Conservation (phyloP, 768 basidiomycete genomes). For the Crepidotus variabilis region DNA sequence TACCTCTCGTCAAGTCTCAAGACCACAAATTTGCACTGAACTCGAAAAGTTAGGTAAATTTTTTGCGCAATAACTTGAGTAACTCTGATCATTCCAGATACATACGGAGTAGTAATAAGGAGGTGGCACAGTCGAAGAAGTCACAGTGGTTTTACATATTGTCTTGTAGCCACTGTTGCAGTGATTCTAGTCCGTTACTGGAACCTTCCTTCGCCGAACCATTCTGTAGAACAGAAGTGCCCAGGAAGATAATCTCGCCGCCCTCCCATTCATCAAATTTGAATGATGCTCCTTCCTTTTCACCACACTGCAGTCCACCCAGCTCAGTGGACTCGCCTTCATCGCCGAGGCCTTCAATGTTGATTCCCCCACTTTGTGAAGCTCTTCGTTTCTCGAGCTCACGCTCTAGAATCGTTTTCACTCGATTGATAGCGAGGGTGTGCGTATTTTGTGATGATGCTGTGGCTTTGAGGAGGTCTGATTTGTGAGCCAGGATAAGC, state of each 20-base stretch:
- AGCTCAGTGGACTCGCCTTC: slow-evolving; percentile 63
- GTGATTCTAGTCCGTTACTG: slow-evolving; percentile 34
- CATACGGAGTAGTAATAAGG: no score
- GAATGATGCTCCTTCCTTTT: slow-evolving; percentile 51
- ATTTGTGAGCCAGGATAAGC: slow-evolving; percentile 73
- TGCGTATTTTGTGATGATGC: slow-evolving; percentile 34
- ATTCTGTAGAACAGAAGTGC: slow-evolving; percentile 43
- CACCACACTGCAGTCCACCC: slow-evolving; percentile 72
- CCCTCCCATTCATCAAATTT: slow-evolving; percentile 83
- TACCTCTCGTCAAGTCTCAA: no score
- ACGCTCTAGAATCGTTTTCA: slow-evolving; percentile 75
- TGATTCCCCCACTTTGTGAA: slow-evolving; percentile 62
- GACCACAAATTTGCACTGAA: no score
- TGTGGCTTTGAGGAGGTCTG: slow-evolving; percentile 58
- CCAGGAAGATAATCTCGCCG: slow-evolving; percentile 68
- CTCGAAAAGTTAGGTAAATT: no score
- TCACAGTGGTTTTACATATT: slow-evolving; percentile 24
- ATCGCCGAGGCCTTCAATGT: slow-evolving; percentile 69
- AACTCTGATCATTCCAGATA: no score
- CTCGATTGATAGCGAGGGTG: slow-evolving; percentile 60
- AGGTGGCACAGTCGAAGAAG: no score
- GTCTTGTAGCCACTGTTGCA: slow-evolving; percentile 49
- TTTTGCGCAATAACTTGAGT: no score
- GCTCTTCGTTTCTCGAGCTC: slow-evolving; percentile 76
- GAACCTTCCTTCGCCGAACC: slow-evolving; percentile 24